Evolutionary conservation across 176 grass and related monocot genomes (phyloP), one percentile per base, ranked within the genome.

Genomic region (Carex kokanica): DNA sequence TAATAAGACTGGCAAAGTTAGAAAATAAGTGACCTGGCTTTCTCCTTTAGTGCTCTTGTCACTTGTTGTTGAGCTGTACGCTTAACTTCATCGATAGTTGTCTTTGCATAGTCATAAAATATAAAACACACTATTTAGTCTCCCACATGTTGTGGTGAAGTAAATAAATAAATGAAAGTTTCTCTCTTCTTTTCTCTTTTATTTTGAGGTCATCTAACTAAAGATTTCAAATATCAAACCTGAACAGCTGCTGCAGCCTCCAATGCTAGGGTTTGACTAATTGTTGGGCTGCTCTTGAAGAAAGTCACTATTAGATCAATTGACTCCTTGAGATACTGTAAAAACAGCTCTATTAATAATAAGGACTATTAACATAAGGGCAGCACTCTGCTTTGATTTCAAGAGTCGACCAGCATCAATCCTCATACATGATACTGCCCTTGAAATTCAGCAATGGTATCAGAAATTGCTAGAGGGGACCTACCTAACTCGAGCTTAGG

Each of bases 201-300:
- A 2, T 20, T 52, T 75, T 75, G 12, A 53, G 3, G 17, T 75
- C 12, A 53, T 51, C n/a, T 29, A 54, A 53, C 11, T 49, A 65
- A 77, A 52, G 29, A 45, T 43, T 81, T 29, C 60, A 83, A 47
- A 49, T 15, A 41, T 24, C 14, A 18, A 68, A 97, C 95, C 95
- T 98, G 95, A 80, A 98, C 89, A 82, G 95, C 95, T 88, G 92
- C 95, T 82, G 90, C 90, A 84, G 95, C 91, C 82, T 94, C 95
- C 81, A 94, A 62, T 71, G 95, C 92, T 80, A 98, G 83, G 60
- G 79, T 94, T 84, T 94, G 95, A 85, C 92, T 98, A 79, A 98
- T 82, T 63, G 87, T 90, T 78, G 92, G 85, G 27, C 90, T 94
- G 61, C 87, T 98, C 90, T 98, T 98, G 89, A 98, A 98, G 84